Evolutionary conservation across 148 eudicot genomes (phyloP), one percentile per base, ranked within the genome.

Genomic region (Amaranthus hypochondriacus): DNA sequence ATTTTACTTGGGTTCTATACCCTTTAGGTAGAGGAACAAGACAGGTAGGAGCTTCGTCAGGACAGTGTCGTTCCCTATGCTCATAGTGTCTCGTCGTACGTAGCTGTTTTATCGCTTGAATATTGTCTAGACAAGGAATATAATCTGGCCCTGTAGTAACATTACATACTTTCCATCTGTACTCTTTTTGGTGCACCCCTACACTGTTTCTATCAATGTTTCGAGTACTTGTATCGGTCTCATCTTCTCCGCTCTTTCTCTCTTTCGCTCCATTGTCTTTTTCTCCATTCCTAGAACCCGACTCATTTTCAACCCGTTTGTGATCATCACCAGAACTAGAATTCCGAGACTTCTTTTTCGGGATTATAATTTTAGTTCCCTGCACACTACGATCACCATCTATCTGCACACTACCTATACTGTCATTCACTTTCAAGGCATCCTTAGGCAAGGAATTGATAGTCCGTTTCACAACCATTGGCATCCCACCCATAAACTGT

Each of bases 51-150:
- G 91, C 78, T 51, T 86, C 86, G 53, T 84, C 87, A 59, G 94
- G 91, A 72, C 91, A 89, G 62, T 89, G 91, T 66, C 91, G 85
- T 81, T 90, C 95, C 73, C 91, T 80, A 68, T 90, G 95, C 78
- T 90, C 84, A 64, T 83, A 90, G 76, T 90, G 95, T 28, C 66
- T 57, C 9, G 83, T 86, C 58, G 77, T 78, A 0, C 48, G 81
- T 65, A 90, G 95, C 69, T 76, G 80, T 66, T 72, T 83, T n/a
- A 90, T 80, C 15, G 88, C 85, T 71, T 75, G 74, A 72, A 82
- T 73, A 77, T 88, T 86, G 69, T 90, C 95, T 48, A 90, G 90
- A 76, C 95, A 89, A 18, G 94, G 94, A 78, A 89, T 89, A 79
- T 89, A 89, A 62, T 89, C 94, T 70, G 89, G 81, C 43, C 94